Base-by-base conservation (phyloP, 768 basidiomycete genomes). In the Agaricus subrufescens region DNA sequence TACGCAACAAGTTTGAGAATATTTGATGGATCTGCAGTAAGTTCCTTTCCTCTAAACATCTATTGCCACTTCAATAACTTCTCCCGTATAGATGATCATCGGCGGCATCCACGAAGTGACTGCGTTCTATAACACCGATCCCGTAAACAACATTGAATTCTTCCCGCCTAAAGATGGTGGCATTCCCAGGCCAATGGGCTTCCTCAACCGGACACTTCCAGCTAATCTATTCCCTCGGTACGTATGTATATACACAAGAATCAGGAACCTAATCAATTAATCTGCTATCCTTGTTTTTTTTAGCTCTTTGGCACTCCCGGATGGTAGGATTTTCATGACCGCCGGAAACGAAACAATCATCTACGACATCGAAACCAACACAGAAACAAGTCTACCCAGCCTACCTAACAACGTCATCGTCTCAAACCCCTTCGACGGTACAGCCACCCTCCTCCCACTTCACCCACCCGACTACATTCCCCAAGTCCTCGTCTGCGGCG, bases 51-150 rank as follows among this genome's bases (percentile, higher is more conserved):
- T 19, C 34, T 10, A 26, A 26, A 26, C 23, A 48, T 23, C 19
- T 1, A 7, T n/a, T 4, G 23, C 34, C 3, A 19, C 19, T 19
- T 19, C 19, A 19, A 19, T 19, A 19, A 19, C 19, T 19, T 19
- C 19, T 19, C 19, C 19, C 1, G 19, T 19, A 19, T 9, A 66
- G 67, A 69, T 69, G 63, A 58, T 68, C 25, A 59, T 68, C 11
- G 67, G 67, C 29, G 67, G 67, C 8, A 65, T 68, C 10, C 67
- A 68, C 38, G 63, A 68, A 27, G 58, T 48, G 19, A 66, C 57
- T 7, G 83, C 83, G 3, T 87, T 84, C 76, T 85, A 85, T 65
- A 85, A 87, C 62, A 82, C 79, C 29, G 75, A 72, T 50, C 83
- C 83, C 3, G 78, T 81, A 50, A 85, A 68, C 51, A 66, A 60